Evolutionary conservation across 1,284 basidiomycete genomes (phyloP).

Genomic region (Amylostereum areolatum): DNA sequence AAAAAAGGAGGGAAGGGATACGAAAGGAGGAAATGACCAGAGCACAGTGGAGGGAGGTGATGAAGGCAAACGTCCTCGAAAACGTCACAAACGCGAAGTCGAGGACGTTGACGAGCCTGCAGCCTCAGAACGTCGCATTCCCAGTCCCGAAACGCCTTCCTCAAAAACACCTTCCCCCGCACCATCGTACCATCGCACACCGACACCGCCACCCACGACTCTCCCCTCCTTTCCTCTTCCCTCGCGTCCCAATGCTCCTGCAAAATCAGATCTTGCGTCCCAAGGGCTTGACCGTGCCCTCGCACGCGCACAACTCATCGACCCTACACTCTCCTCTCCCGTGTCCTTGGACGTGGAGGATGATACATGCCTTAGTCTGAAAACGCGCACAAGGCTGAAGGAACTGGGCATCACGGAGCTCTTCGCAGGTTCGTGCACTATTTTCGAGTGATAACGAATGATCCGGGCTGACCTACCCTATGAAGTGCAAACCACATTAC

Average conservation of each 20-base stretch:
- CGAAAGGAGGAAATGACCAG: constrained; percentile 6
- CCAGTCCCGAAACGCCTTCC: neutral
- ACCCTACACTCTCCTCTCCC: constrained; percentile 45
- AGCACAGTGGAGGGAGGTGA: constrained; percentile 14
- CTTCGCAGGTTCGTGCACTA: constrained; percentile 69
- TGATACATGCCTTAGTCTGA: constrained; percentile 45
- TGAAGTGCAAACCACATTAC: constrained; percentile 76
- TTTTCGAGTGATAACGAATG: constrained; percentile 2
- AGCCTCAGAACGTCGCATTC: constrained; percentile 15
- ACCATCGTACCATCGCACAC: constrained; percentile 10
- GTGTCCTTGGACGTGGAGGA: constrained; percentile 40
- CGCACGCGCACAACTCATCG: constrained; percentile 65
- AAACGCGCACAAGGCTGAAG: constrained; percentile 55
- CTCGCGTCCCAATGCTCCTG: constrained; percentile 63
- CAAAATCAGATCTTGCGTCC: constrained; percentile 58
- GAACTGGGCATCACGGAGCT: constrained; percentile 78
- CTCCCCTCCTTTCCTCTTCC: constrained; percentile 73
- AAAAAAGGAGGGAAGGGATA: constrained; percentile 20
- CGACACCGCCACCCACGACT: constrained; percentile 27
- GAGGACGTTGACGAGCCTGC: constrained; percentile 14
- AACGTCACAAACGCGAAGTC: constrained; percentile 31
- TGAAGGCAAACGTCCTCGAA: constrained; percentile 28
- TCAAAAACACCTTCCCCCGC: neutral
- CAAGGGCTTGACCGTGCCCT: constrained; percentile 78
- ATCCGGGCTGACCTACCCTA: neutral